Percentiles rank a stretch among this genome's conserved stretches.
Conservation (phyloP, 345 rosid species). For the Populus euphratica region DNA sequence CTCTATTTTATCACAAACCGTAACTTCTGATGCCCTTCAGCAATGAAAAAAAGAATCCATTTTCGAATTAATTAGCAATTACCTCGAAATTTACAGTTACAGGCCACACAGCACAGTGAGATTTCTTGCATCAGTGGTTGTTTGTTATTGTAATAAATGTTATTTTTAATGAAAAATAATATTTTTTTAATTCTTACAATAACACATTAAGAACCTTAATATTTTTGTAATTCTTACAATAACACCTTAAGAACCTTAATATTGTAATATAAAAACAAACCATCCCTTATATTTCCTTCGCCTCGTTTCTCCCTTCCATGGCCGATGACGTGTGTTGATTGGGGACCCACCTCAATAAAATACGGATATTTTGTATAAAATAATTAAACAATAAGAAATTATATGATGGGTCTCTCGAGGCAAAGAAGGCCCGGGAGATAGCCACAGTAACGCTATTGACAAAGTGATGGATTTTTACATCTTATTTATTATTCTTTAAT, state of each 20-base stretch:
- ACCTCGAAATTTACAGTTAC: neutral
- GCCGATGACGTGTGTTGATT: conserved; percentile 29
- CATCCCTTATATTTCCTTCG: neutral
- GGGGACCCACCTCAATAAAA: conserved; percentile 29
- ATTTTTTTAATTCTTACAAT: too few relatives aligned
- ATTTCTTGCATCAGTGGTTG: conserved; percentile 34
- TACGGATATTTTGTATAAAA: neutral
- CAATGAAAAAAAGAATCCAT: neutral
- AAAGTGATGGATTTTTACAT: too few relatives aligned
- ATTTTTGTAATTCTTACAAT: too few relatives aligned
- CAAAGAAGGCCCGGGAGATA: conserved; percentile 51
- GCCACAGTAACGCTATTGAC: too few relatives aligned
- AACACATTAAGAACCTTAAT: too few relatives aligned
- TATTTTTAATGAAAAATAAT: too few relatives aligned
- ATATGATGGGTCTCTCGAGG: conserved; percentile 49
- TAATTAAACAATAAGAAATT: neutral
- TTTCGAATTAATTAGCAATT: neutral
- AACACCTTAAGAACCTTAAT: too few relatives aligned
- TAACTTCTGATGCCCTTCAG: neutral
- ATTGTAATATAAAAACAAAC: too few relatives aligned
- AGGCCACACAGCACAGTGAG: conserved; percentile 22
- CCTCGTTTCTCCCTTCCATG: conserved; percentile 10
- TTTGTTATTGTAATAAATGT: too few relatives aligned
- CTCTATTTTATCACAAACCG: too few relatives aligned
- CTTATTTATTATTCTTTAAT: too few relatives aligned